Evolutionary conservation across 495 filamentous ascomycete species (phyloP).

Genomic region (Xylaria grammica): DNA sequence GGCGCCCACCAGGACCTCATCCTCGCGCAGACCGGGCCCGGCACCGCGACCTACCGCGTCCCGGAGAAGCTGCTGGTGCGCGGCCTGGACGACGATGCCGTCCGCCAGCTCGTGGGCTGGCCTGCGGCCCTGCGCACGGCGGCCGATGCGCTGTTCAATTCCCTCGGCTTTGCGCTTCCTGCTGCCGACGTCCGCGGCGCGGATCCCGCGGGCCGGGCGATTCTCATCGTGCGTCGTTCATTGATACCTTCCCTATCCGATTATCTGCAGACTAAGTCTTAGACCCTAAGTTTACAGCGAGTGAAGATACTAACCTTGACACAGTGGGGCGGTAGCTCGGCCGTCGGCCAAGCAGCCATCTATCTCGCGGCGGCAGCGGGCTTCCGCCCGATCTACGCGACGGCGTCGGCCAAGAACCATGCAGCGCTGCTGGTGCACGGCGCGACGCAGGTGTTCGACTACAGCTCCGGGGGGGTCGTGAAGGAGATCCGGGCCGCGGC

Average conservation of each 20-base stretch:
- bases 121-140: neutral
- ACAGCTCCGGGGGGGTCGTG: conserved; percentile 43
- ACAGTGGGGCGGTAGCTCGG: conserved; percentile 5
- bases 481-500: conserved; percentile 40
- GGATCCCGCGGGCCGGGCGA: conserved; percentile 1
- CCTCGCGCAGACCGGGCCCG: neutral
- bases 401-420: conserved; percentile 45
- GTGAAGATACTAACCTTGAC: neutral
- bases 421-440: conserved; percentile 44
- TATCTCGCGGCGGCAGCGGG: conserved; percentile 4
- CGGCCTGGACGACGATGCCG: neutral
- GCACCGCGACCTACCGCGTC: neutral
- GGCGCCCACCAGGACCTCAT: conserved; percentile 13
- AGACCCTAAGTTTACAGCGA: neutral
- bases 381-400: conserved; percentile 30
- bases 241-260: neutral
- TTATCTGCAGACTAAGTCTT: neutral
- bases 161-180: neutral
- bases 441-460: conserved; percentile 51
- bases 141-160: conserved; percentile 1
- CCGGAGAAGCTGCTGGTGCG: neutral
- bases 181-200: neutral
- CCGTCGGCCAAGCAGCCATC: conserved; percentile 9
- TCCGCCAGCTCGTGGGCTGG: neutral
- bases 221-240: conserved; percentile 3